These are phyloP conservation scores for Suillus bovinus DNA, from an alignment of 768 basidiomycete genomes.

Conservation along the genomic window DNA sequence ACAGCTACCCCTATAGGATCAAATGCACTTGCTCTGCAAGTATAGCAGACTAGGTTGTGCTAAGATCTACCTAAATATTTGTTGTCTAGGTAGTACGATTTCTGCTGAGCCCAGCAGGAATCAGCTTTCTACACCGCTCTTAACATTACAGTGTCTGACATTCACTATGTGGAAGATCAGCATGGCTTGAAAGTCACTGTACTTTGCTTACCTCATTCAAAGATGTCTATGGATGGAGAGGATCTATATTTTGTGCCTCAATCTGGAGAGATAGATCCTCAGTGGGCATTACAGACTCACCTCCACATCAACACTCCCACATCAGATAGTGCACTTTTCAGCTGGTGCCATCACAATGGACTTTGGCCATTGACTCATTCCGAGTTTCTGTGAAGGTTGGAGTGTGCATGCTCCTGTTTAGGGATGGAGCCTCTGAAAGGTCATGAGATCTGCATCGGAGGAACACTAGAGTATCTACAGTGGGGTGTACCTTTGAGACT, in stretches of 20 bases:
- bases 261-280: not conserved
- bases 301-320: accelerated
- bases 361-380: too few relatives aligned
- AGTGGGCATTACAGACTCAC: not conserved
- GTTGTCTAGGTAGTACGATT: too few relatives aligned
- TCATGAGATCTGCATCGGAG: conserved; percentile 31
- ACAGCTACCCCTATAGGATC: too few relatives aligned
- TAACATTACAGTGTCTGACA: not conserved
- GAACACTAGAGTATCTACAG: conserved; percentile 29
- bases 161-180: not conserved
- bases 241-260: not conserved
- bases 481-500: conserved; percentile 29
- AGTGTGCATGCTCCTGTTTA: accelerated
- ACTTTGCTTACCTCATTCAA: accelerated
- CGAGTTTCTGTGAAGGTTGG: accelerated
- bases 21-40: too few relatives aligned
- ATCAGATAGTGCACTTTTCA: too few relatives aligned
- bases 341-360: too few relatives aligned
- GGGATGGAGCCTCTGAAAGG: not conserved
- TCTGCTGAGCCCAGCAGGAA: too few relatives aligned
- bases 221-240: not conserved
- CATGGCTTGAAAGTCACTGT: not conserved
- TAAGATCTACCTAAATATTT: too few relatives aligned
- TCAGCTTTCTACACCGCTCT: not conserved
- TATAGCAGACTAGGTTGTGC: too few relatives aligned